Evolutionary conservation across 352 stramenopile genomes (phyloP).

Genomic region (Phytophthora palmivora): DNA sequence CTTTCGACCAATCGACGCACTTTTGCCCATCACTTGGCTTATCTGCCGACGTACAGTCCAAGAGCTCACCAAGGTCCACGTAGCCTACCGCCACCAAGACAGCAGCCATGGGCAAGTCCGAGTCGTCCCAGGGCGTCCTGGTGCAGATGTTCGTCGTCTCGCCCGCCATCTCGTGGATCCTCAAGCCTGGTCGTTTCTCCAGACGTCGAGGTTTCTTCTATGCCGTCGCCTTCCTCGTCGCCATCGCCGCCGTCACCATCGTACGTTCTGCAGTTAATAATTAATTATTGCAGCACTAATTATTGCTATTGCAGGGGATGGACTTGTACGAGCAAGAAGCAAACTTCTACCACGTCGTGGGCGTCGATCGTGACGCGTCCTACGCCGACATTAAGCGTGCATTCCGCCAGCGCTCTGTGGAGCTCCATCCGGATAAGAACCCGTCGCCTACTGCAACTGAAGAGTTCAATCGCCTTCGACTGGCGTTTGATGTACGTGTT

Average conservation of each 20-base stretch:
- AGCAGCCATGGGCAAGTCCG: slow-evolving; percentile 48
- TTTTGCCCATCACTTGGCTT: slow-evolving; percentile 19
- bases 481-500: slow-evolving; percentile 93
- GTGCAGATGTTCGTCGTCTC: slow-evolving; percentile 84
- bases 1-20: slow-evolving; percentile 15
- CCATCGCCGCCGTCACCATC: slow-evolving; percentile 93
- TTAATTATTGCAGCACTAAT: not conserved
- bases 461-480: slow-evolving; percentile 94
- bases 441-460: slow-evolving; percentile 89
- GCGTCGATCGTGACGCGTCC: slow-evolving; percentile 88
- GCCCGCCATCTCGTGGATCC: slow-evolving; percentile 95
- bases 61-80: slow-evolving; percentile 16
- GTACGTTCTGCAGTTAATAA: slow-evolving; percentile 46
- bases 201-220: slow-evolving; percentile 93
- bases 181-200: slow-evolving; percentile 94
- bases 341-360: slow-evolving; percentile 96
- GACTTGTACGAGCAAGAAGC: slow-evolving; percentile 91
- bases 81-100: slow-evolving; percentile 4
- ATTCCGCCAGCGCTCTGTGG: slow-evolving; percentile 95
- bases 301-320: slow-evolving; percentile 47
- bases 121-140: slow-evolving; percentile 72
- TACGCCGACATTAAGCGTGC: slow-evolving; percentile 96
- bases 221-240: slow-evolving; percentile 94
- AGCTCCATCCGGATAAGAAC: slow-evolving; percentile 98
- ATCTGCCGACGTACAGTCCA: slow-evolving; percentile 14